These are phyloP conservation scores for Boeremia lycopersici DNA, from an alignment of 2,329 filamentous ascomycete species.

Conservation along the genomic window DNA sequence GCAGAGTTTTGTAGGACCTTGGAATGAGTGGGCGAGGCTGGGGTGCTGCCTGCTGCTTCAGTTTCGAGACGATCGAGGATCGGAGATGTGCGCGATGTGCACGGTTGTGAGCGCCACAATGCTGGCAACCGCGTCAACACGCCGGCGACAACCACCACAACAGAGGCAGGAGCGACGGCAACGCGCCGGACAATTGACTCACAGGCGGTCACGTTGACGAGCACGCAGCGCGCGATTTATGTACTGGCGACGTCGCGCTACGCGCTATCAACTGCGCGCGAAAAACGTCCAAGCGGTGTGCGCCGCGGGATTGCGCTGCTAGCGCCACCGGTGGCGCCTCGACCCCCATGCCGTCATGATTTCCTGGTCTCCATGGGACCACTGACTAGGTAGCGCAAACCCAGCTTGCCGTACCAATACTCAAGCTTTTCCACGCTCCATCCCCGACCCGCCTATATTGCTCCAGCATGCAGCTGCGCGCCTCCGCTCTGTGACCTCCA, in stretches of 20 bases:
- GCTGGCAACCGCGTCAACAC: slow-evolving; percentile 13
- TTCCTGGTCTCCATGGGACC: slow-evolving; percentile 13
- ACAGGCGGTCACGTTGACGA: neutral
- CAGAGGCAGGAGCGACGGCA: slow-evolving; percentile 1
- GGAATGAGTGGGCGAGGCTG: slow-evolving; percentile 13
- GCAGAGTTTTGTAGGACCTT: slow-evolving; percentile 4
- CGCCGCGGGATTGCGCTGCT: slow-evolving; percentile 11
- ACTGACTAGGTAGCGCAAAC: slow-evolving; percentile 13
- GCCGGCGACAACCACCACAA: neutral
- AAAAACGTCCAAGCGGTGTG: slow-evolving; percentile 11
- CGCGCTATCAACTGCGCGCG: slow-evolving; percentile 6
- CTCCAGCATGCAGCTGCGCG: slow-evolving; percentile 17
- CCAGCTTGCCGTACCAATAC: slow-evolving; percentile 18
- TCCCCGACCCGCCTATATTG: slow-evolving; percentile 17
- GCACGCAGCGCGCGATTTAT: slow-evolving; percentile 1
- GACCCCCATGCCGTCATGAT: slow-evolving; percentile 20
- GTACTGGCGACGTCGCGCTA: neutral
- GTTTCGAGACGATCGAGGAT: slow-evolving; percentile 11
- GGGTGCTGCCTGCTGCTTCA: slow-evolving; percentile 10
- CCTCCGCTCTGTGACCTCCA: slow-evolving; percentile 14
- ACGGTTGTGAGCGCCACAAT: slow-evolving; percentile 12
- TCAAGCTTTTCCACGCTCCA: slow-evolving; percentile 20
- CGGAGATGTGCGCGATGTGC: slow-evolving; percentile 13
- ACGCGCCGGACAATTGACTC: neutral
- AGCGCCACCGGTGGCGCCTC: neutral